phyloP scores from a whole-genome alignment of 1,139 yeast genomes.

The Suhomyces bokatorum region DNA sequence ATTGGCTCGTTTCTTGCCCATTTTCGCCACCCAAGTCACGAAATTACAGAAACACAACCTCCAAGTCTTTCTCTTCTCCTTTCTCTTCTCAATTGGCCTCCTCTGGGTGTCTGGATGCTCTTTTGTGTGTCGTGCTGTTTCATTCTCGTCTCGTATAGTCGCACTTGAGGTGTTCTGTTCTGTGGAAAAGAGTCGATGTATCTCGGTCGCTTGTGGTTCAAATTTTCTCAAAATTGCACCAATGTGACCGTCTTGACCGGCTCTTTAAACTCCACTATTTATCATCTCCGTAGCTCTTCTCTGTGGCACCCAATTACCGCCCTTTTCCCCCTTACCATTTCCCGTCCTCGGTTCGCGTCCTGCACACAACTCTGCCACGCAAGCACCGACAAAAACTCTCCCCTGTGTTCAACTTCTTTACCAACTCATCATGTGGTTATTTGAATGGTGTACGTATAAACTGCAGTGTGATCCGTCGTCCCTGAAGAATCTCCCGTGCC shows the following conservation, averaged over 20 bases:
- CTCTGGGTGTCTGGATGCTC: too few relatives aligned
- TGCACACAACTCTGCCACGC: constrained; percentile 11
- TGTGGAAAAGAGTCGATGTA: background rate
- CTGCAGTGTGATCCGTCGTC: background rate
- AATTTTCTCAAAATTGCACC: background rate
- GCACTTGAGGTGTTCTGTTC: background rate
- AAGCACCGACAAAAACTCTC: constrained; percentile 8
- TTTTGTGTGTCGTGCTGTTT: background rate
- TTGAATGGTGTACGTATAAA: constrained; percentile 45
- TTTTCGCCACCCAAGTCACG: too few relatives aligned
- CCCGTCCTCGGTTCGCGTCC: constrained; percentile 4
- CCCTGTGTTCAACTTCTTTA: constrained; percentile 1
- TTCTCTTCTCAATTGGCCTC: too few relatives aligned
- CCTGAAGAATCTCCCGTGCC: background rate
- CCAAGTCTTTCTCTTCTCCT: background rate
- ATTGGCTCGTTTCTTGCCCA: too few relatives aligned
- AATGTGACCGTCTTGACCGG: background rate
- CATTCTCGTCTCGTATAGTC: background rate
- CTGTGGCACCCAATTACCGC: background rate
- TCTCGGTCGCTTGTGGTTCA: background rate
- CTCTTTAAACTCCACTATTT: too few relatives aligned
- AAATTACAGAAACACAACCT: too few relatives aligned
- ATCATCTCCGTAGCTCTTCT: background rate
- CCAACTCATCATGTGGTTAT: constrained; percentile 34
- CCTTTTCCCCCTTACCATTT: background rate